Percentiles rank a stretch among this genome's conserved stretches.
Conservation (phyloP, 1,139 yeast genomes). For the Candida neerlandica region DNA sequence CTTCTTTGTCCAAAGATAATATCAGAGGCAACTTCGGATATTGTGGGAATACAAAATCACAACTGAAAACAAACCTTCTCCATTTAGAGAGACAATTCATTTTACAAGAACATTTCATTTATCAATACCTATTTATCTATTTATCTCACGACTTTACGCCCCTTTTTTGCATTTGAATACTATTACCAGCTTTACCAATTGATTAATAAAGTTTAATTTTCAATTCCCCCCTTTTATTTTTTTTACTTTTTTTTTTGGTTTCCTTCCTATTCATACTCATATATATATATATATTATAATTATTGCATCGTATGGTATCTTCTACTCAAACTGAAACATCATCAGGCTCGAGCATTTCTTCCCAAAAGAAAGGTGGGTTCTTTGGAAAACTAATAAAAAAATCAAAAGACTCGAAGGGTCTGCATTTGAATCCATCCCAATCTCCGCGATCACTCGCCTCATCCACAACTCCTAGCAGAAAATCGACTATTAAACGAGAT, state of each 20-base stretch:
- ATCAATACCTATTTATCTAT: background rate
- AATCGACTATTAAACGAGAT: constrained; percentile 5
- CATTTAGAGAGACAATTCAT: too few relatives aligned
- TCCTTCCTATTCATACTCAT: background rate
- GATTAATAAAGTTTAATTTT: background rate
- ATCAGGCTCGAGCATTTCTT: background rate
- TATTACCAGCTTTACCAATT: background rate
- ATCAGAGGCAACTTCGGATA: background rate
- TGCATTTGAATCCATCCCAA: background rate
- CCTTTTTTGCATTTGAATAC: background rate
- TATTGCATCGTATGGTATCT: background rate
- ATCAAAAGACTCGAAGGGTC: constrained; percentile 4
- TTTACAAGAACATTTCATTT: background rate
- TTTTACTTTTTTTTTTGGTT: background rate
- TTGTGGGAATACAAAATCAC: background rate
- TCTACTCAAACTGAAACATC: background rate
- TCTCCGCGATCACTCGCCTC: background rate
- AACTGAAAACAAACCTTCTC: background rate
- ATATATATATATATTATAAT: background rate
- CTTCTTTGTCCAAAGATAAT: background rate
- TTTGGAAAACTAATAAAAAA: constrained; percentile 16
- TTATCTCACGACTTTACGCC: background rate
- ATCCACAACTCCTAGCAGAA: constrained; percentile 2
- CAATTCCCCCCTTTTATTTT: background rate
- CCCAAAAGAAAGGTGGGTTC: constrained; percentile 15